Evolutionary conservation across 306 rosid species (phyloP).

Genomic region (Ochetophila trinervis): DNA sequence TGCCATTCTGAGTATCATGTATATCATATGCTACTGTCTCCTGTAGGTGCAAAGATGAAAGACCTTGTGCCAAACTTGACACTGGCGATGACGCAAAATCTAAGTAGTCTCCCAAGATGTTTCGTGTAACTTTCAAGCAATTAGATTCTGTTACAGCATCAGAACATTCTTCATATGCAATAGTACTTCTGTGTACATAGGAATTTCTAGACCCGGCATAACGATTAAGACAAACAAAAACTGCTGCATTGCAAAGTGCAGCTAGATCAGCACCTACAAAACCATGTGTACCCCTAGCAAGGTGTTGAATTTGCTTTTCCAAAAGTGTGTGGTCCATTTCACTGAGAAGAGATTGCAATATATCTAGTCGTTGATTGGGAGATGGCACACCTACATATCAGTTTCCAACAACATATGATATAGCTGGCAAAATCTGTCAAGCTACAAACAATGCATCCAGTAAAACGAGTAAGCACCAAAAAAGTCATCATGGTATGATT

Average conservation of each 20-base stretch:
- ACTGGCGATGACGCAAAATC: conserved; percentile 36
- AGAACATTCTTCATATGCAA: conserved; percentile 23
- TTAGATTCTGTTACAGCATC: conserved; percentile 25
- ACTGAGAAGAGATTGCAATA: conserved; percentile 60
- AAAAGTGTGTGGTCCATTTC: conserved; percentile 69
- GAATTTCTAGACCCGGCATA: conserved; percentile 36
- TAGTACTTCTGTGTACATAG: conserved; percentile 20
- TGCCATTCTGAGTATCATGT: conserved; percentile 23
- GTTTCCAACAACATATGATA: conserved; percentile 10
- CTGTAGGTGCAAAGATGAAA: conserved; percentile 25
- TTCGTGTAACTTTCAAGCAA: conserved; percentile 26
- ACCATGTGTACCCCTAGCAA: conserved; percentile 77
- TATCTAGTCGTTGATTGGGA: conserved; percentile 64
- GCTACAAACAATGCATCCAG: too few relatives aligned
- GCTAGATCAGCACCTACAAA: conserved; percentile 92
- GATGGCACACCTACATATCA: conserved; percentile 80
- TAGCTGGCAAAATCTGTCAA: too few relatives aligned
- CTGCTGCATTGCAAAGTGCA: conserved; percentile 80
- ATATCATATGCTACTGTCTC: conserved; percentile 31
- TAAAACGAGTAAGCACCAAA: too few relatives aligned
- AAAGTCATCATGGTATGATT: too few relatives aligned
- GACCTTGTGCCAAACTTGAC: conserved; percentile 28
- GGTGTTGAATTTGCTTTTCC: conserved; percentile 62
- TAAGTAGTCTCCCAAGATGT: conserved; percentile 27
- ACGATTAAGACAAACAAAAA: conserved; percentile 54